Percentiles rank a stretch among this genome's conserved stretches.
These are phyloP conservation scores for Heterobasidion occidentale DNA, from an alignment of 1,284 basidiomycete species.

Conservation along the genomic window DNA sequence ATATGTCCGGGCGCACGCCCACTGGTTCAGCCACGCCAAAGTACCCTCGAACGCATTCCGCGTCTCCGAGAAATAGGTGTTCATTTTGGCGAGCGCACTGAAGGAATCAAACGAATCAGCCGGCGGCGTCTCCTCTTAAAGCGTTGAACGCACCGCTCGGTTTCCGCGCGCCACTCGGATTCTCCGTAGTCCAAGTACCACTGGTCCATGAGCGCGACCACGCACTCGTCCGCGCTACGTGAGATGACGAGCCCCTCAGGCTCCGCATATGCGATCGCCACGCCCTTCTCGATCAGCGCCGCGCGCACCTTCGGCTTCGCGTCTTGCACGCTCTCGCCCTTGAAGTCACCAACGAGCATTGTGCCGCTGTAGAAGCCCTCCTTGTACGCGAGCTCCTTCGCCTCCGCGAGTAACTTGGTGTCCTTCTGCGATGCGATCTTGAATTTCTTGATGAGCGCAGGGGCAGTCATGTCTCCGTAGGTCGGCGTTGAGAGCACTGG, in stretches of 20 bases:
- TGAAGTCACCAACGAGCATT: slow-evolving; percentile 87
- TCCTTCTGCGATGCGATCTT: slow-evolving; percentile 98
- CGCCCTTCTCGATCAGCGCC: slow-evolving; percentile 70
- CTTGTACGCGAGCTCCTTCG: slow-evolving; percentile 98
- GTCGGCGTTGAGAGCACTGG: slow-evolving; percentile 86
- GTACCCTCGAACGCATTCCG: slow-evolving; percentile 89
- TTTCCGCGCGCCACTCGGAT: slow-evolving; percentile 76
- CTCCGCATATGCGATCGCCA: slow-evolving; percentile 92
- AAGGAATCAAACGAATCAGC: slow-evolving; percentile 3
- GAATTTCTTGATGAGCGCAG: slow-evolving; percentile 80
- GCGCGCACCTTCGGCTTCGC: slow-evolving; percentile 88
- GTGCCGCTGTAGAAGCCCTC: slow-evolving; percentile 95
- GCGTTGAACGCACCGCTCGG: slow-evolving; percentile 60
- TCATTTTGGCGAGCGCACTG: slow-evolving; percentile 81
- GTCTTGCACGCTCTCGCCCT: slow-evolving; percentile 82
- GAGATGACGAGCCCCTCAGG: slow-evolving; percentile 91
- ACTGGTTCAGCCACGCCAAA: slow-evolving; percentile 94
- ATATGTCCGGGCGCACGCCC: slow-evolving; percentile 97
- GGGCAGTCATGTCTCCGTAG: slow-evolving; percentile 90
- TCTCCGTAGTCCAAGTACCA: slow-evolving; percentile 99
- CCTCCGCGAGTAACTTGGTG: slow-evolving; percentile 86
- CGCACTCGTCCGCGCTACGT: slow-evolving; percentile 91
- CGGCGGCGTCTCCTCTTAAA: neutral
- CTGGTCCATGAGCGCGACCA: slow-evolving; percentile 97
- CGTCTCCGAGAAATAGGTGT: slow-evolving; percentile 86